These are phyloP conservation scores for Adiantum capillusveneris DNA, from an alignment of 75 land plant genomes.

Conservation along the genomic window DNA sequence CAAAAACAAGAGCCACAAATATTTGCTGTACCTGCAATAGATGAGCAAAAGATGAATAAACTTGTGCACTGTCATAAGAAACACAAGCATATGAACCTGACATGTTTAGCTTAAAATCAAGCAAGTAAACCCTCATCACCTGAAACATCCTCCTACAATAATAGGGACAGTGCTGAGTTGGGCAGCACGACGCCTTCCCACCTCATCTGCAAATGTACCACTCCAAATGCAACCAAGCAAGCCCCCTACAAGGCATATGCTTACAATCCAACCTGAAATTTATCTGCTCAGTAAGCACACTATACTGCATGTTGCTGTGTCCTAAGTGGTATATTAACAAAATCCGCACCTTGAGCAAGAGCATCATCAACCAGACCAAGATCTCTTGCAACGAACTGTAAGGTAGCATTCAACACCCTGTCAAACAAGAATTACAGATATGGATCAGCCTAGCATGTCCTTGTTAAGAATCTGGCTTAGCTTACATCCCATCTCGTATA, in stretches of 20 bases:
- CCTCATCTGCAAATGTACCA: conserved; percentile 77
- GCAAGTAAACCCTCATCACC: conserved; percentile 10
- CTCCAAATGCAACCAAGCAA: conserved; percentile 72
- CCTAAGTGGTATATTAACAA: neutral
- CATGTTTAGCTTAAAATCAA: neutral
- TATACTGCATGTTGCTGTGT: too few species aligned
- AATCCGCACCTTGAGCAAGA: conserved; percentile 61
- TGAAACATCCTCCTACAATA: conserved; percentile 58
- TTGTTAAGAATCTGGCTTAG: too few species aligned
- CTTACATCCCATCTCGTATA: too few species aligned
- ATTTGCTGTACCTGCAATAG: too few species aligned
- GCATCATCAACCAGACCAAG: conserved; percentile 80
- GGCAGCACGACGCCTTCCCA: conserved; percentile 72
- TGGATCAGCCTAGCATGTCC: too few species aligned
- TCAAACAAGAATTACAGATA: too few species aligned
- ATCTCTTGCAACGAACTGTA: conserved; percentile 70
- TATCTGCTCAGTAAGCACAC: neutral
- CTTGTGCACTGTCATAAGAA: too few species aligned
- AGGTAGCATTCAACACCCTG: conserved; percentile 91
- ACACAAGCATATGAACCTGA: neutral
- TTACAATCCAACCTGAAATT: conserved; percentile 72
- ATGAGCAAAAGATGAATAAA: too few species aligned
- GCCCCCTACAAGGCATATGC: conserved; percentile 75
- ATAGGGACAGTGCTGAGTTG: conserved; percentile 80
- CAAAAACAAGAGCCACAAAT: too few species aligned